Base-by-base conservation (phyloP, 441 rosid genomes). In the Corymbia calophylla region DNA sequence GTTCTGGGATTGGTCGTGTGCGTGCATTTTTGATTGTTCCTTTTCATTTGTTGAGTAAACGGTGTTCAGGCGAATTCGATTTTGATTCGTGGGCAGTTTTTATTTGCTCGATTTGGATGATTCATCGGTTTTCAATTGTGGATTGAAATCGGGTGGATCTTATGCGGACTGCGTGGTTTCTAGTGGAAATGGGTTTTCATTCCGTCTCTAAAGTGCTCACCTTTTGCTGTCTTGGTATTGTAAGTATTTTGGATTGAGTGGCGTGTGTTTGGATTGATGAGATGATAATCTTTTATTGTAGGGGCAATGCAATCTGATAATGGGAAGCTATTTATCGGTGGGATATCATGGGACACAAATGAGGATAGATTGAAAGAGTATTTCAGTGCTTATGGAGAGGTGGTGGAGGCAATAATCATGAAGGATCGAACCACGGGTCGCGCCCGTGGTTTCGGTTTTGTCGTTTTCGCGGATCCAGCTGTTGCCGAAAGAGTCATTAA, bases 341-440 rank as follows among this genome's bases (percentile, higher is more conserved):
- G 99, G 66, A 96, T 98, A 90, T 97, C 99, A 18, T 98, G 99
- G 99, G 99, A 97, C 93, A 97, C 99, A 86, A 93, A 96, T 94
- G 99, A 98, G 92, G 99, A 97, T 48, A 91, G 96, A 66, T 97
- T 98, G 91, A 96, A 94, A 93, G 98, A 97, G 93, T 96, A 98
- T 92, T 98, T 98, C 87, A 88, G 95, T 88, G 91, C 94, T 35
- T 98, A 94, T 90, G 99, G 99, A 29, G 99, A 97, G 91, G 99
- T 97, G 70, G 94, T 95, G 91, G 99, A 97, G 88, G 99, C 98
- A 73, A 99, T 98, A 88, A 98, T 98, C 91, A 96, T 98, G 98
- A 98, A 97, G 92, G 99, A 98, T 93, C 97, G 99, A 84, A 94
- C 95, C 91, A 97, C 99, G 0, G 99, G 99, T n/a, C 97, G 99